These are phyloP conservation scores for Austroboletus novae-zelandiae DNA, from an alignment of 1,284 basidiomycete species.

Conservation along the genomic window DNA sequence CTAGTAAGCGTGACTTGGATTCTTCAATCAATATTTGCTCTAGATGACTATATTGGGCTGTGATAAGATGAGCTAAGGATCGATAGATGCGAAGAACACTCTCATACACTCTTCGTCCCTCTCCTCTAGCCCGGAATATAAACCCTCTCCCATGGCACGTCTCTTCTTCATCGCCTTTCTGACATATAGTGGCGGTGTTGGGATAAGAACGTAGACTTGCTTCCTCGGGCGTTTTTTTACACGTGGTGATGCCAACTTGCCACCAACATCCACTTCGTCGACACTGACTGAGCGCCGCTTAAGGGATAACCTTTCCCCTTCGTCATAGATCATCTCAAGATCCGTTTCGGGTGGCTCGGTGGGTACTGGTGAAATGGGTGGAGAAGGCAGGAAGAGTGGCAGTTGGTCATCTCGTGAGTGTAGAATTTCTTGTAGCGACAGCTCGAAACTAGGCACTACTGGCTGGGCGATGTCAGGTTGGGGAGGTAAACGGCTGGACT, in stretches of 20 bases:
- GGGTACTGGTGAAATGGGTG: slow-evolving; percentile 22
- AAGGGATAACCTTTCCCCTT: slow-evolving; percentile 3
- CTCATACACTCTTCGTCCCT: slow-evolving; percentile 34
- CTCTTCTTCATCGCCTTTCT: slow-evolving; percentile 15
- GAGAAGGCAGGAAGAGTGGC: slow-evolving; percentile 31
- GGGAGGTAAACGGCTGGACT: slow-evolving; percentile 6
- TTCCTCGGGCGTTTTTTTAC: slow-evolving; percentile 26
- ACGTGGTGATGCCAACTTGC: slow-evolving; percentile 2
- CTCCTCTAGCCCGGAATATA: slow-evolving; percentile 12
- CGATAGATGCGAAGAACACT: slow-evolving; percentile 20
- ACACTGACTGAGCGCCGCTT: slow-evolving; percentile 21
- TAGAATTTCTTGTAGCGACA: slow-evolving; percentile 11
- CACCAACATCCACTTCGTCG: slow-evolving; percentile 10
- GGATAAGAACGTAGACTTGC: slow-evolving; percentile 30
- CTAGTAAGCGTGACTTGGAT: slow-evolving; percentile 46
- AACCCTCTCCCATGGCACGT: slow-evolving; percentile 3
- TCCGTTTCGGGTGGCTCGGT: slow-evolving; percentile 25
- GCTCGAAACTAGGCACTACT: slow-evolving; percentile 5
- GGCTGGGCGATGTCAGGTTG: slow-evolving; percentile 3
- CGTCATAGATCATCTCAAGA: slow-evolving; percentile 12
- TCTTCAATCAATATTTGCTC: slow-evolving; percentile 42
- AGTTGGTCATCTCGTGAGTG: slow-evolving; percentile 13
- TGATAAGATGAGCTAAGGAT: slow-evolving; percentile 31
- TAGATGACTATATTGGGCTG: slow-evolving; percentile 38
- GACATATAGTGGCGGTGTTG: slow-evolving; percentile 24